Conservation (phyloP, 139 green algal genomes). For the Pedinophyceae sp. region DNA sequence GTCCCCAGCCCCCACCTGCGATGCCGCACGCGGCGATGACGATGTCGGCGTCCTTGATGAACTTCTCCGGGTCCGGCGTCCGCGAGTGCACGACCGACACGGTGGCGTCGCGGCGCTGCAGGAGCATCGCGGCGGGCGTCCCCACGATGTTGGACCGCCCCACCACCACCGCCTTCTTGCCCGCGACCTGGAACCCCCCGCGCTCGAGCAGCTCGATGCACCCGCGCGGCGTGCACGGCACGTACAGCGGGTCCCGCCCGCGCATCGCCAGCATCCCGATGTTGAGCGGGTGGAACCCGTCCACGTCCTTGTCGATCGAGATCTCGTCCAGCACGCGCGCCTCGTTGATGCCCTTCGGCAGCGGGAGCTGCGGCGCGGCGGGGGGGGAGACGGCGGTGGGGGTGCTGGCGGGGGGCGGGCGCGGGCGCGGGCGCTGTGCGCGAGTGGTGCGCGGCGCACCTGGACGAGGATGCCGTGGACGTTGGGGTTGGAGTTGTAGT, state of each 20-base stretch:
- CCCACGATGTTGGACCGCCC: constrained; percentile 89
- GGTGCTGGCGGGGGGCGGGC: too few relatives aligned
- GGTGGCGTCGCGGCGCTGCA: constrained; percentile 64
- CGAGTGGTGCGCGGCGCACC: constrained; percentile 29
- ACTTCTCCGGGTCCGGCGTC: constrained; percentile 20
- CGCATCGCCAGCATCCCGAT: constrained; percentile 72
- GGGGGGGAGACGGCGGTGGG: too few relatives aligned
- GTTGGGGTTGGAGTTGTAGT: constrained; percentile 53
- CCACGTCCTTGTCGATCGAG: constrained; percentile 79
- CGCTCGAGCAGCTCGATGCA: constrained; percentile 40
- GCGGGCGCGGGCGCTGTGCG: neutral
- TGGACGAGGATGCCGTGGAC: constrained; percentile 96
- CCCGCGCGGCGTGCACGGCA: constrained; percentile 53
- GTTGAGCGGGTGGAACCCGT: constrained; percentile 93
- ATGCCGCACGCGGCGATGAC: constrained; percentile 13
- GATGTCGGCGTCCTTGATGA: constrained; percentile 12
- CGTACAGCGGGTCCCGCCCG: constrained; percentile 34
- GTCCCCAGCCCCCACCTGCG: constrained; percentile 3
- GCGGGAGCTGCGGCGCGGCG: constrained; percentile 8
- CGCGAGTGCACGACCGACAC: constrained; percentile 71
- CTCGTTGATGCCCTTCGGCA: constrained; percentile 85
- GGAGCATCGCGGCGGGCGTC: constrained; percentile 79
- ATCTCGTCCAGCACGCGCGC: constrained; percentile 64
- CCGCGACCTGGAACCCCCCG: constrained; percentile 23
- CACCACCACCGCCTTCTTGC: constrained; percentile 64